Percentiles rank a stretch among this genome's conserved stretches.
Conservation (phyloP, 129 eudicot genomes). For the Scalesia atractyloides region DNA sequence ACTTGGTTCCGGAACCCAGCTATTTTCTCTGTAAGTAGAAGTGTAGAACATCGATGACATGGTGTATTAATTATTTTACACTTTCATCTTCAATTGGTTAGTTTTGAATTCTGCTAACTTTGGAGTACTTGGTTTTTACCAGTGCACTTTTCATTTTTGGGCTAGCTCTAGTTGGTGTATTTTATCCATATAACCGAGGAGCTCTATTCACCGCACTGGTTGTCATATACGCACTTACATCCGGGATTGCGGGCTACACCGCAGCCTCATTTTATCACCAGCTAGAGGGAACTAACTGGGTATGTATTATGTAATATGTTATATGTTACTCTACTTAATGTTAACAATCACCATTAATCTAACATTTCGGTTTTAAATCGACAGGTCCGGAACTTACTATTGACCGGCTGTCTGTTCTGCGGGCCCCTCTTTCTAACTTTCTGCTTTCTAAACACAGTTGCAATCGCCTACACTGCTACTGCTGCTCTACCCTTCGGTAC, state of each 20-base stretch:
- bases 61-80: neutral
- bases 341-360: no score
- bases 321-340: neutral
- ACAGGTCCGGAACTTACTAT: constrained; percentile 66
- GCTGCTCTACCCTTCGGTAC: constrained; percentile 82
- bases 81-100: constrained; percentile 3
- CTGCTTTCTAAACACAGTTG: constrained; percentile 78
- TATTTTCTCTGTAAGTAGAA: constrained; percentile 67
- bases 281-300: constrained; percentile 83
- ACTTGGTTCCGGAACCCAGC: constrained; percentile 80
- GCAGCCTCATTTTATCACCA: constrained; percentile 78
- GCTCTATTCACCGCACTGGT: constrained; percentile 78
- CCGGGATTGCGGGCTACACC: constrained; percentile 81
- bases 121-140: constrained; percentile 16
- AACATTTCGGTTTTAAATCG: neutral
- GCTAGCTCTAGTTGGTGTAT: constrained; percentile 77
- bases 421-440: constrained; percentile 74
- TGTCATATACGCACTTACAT: constrained; percentile 80
- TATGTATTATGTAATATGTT: constrained; percentile 56
- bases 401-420: constrained; percentile 70
- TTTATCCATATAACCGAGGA: constrained; percentile 85
- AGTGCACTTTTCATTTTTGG: constrained; percentile 61
- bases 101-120: neutral
- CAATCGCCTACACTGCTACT: constrained; percentile 65
- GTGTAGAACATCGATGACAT: constrained; percentile 28